These are phyloP conservation scores for Amauroascus niger DNA, from an alignment of 2,329 filamentous ascomycete species.

Conservation along the genomic window DNA sequence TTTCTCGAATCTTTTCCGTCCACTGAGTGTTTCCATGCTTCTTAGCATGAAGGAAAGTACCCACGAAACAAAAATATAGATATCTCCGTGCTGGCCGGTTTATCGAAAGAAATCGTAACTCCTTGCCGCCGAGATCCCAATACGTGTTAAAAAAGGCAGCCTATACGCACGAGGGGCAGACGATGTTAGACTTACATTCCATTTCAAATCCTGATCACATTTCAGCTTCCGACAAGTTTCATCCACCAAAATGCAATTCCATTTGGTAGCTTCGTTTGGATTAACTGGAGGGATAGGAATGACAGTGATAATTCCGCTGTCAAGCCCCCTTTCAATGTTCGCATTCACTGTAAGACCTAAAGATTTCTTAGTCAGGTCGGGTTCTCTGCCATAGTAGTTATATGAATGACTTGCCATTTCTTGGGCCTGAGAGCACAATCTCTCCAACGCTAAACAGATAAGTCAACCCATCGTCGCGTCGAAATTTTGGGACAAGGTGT, in stretches of 20 bases:
- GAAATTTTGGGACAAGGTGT: conserved; percentile 18
- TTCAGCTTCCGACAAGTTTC: background rate
- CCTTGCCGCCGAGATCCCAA: conserved; percentile 17
- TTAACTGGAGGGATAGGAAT: conserved; percentile 14
- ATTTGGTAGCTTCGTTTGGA: conserved; percentile 1
- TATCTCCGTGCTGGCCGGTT: conserved; percentile 18
- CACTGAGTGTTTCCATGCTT: conserved; percentile 6
- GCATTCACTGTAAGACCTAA: conserved; percentile 13
- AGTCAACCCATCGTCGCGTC: conserved; percentile 13
- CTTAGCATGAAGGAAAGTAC: conserved; percentile 17
- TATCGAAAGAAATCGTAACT: conserved; percentile 15
- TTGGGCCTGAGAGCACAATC: conserved; percentile 10
- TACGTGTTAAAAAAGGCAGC: conserved; percentile 4
- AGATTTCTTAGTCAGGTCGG: background rate
- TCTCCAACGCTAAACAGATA: conserved; percentile 19
- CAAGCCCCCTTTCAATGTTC: conserved; percentile 11
- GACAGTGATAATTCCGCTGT: conserved; percentile 16
- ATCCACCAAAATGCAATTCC: conserved; percentile 17
- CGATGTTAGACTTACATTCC: conserved; percentile 8
- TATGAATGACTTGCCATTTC: conserved; percentile 15
- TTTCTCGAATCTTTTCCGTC: background rate
- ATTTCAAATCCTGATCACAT: background rate
- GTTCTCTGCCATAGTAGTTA: background rate
- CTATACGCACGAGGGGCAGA: background rate
- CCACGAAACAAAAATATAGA: conserved; percentile 21